Percentiles rank a stretch among this genome's conserved stretches.
Evolutionary conservation across 768 basidiomycete species (phyloP).

Genomic region (Vararia minispora): DNA sequence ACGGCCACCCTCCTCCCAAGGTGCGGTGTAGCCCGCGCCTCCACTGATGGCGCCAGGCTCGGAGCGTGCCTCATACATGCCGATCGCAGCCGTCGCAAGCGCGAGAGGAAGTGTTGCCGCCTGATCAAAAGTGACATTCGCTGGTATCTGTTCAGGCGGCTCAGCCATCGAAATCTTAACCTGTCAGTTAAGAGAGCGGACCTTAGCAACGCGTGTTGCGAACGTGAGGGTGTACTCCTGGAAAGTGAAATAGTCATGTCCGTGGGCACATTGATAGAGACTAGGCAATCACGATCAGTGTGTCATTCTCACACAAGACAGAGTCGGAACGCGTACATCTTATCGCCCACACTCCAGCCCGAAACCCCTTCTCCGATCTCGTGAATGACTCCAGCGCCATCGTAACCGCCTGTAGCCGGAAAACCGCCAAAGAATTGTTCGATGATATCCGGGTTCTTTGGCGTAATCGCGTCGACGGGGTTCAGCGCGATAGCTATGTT

Average conservation of each 20-base stretch:
- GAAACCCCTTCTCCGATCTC: slow-evolving; percentile 18
- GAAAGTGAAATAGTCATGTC: slow-evolving; percentile 7
- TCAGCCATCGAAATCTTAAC: neutral
- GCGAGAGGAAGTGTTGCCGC: slow-evolving; percentile 38
- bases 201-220: slow-evolving; percentile 12
- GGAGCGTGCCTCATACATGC: slow-evolving; percentile 30
- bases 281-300: neutral
- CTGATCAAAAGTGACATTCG: slow-evolving; percentile 34
- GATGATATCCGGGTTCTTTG: slow-evolving; percentile 7
- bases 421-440: slow-evolving; percentile 13
- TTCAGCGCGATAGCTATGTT: slow-evolving; percentile 12
- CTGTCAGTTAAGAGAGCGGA: neutral
- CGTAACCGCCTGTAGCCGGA: slow-evolving; percentile 15
- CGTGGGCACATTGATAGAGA: slow-evolving; percentile 5
- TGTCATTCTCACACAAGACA: no score
- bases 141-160: slow-evolving; percentile 29
- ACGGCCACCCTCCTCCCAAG: slow-evolving; percentile 24
- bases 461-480: slow-evolving; percentile 12
- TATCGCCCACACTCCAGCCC: slow-evolving; percentile 17
- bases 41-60: slow-evolving; percentile 14
- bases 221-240: slow-evolving; percentile 16
- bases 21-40: slow-evolving; percentile 30
- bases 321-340: slow-evolving; percentile 11
- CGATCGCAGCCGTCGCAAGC: slow-evolving; percentile 37
- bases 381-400: slow-evolving; percentile 17